Base-by-base conservation (phyloP, 2,329 filamentous ascomycete species). In the Ceratocystis colombiana region DNA sequence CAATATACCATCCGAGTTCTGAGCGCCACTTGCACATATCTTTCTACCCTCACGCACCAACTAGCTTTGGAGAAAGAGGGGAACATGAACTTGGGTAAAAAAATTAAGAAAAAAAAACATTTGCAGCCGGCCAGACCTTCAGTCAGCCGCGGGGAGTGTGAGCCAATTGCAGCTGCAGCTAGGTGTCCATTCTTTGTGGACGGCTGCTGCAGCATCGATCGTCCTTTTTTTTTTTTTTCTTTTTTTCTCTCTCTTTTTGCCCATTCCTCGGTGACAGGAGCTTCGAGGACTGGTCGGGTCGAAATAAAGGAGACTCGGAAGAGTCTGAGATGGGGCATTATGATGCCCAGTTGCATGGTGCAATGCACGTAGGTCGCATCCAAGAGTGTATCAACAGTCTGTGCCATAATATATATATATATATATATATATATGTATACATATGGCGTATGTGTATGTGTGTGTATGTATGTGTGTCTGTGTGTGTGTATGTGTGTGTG, bases 261-360 rank as follows among this genome's bases (percentile, higher is more conserved):
- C 33, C 10, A 12, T 37, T 37, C 3, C 10, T 66, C 64, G 64
- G 64, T 66, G 64, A 66, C 45, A 41, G 46, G 45, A 37, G 22
- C 28, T 25, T 15, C 7, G 10, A 20, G 33, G 64, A 66, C 28
- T 66, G 64, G 64, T 66, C 55, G 46, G 64, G 64, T 61, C 62
- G 64, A 62, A 62, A 66, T 66, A 55, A 50, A 41, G 59, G 59
- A 53, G 55, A 44, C 45, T 63, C 61, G 53, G 28, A 57, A 33
- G 53, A 33, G 28, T 15, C 25, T 17, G 17, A 33, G 25, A 33
- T 57, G 25, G 53, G 33, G 53, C n/a, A 17, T 17, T 57, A 57
- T 57, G 53, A 57, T 57, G 53, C 53, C 53, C 53, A 57, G 53
- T 57, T 57, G 53, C 53, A 57, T 57, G 28, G 15, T n/a, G 28